These are phyloP conservation scores for Macrophomina phaseolina DNA, from an alignment of 2,329 filamentous ascomycete species.

Conservation along the genomic window DNA sequence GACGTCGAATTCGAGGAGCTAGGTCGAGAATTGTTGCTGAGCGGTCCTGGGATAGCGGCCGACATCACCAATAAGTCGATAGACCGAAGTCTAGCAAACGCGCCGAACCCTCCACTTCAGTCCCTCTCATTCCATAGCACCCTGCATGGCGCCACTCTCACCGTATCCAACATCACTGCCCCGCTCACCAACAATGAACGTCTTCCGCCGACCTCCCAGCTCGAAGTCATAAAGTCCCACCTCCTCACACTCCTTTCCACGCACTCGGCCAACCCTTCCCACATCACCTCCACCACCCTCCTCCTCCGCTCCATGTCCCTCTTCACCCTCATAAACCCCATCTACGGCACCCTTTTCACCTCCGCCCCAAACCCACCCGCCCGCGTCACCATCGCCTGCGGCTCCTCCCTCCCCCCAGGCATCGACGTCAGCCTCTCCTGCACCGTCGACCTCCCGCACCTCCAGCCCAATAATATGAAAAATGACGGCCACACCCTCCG, in stretches of 20 bases:
- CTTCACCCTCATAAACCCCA: slow-evolving; percentile 75
- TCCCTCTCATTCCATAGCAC: slow-evolving; percentile 2
- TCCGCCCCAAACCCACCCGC: slow-evolving; percentile 78
- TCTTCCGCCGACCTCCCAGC: slow-evolving; percentile 39
- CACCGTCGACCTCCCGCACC: slow-evolving; percentile 43
- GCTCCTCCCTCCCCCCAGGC: slow-evolving; percentile 65
- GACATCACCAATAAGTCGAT: neutral
- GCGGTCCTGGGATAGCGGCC: neutral
- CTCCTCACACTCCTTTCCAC: slow-evolving; percentile 38
- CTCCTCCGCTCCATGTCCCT: slow-evolving; percentile 79
- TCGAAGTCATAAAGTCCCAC: slow-evolving; percentile 46
- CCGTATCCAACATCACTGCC: slow-evolving; percentile 46
- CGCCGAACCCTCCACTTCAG: neutral
- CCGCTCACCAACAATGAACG: neutral
- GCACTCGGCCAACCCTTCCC: slow-evolving; percentile 35
- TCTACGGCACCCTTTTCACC: slow-evolving; percentile 77
- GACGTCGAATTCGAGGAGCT: slow-evolving; percentile 65
- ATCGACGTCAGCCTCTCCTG: slow-evolving; percentile 65
- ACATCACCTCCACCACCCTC: slow-evolving; percentile 59
- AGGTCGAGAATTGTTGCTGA: neutral
- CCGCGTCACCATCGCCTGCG: slow-evolving; percentile 81
- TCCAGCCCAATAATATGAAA: slow-evolving; percentile 18
- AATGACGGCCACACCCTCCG: slow-evolving; percentile 32
- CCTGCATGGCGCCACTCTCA: slow-evolving; percentile 49
- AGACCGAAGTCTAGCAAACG: neutral